Base-by-base conservation (phyloP, 805 yeast species). In the Schizosaccharomyces cryophilus region DNA sequence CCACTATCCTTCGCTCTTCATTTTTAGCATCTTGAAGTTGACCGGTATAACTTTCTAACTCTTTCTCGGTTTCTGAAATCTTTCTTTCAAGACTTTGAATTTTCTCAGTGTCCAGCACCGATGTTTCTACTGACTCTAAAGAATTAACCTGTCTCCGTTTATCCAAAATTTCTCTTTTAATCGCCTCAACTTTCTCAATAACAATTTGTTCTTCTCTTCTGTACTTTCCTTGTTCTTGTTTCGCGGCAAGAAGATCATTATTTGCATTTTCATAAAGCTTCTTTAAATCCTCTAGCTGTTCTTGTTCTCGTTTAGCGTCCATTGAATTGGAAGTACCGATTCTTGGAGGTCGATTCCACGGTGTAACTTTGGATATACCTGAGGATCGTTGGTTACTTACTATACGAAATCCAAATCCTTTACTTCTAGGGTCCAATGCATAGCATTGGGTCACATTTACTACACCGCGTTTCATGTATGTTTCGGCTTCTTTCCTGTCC, bases 401-500 rank as follows among this genome's bases (percentile, higher is more conserved):
- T 56, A 74, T 66, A 2, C 75, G 67, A 54, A 79, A 70, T 26
- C 74, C 74, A 40, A 76, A 78, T 2, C 85, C 81, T 24, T 73
- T 68, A 3, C 71, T 67, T 5, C 67, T 64, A 60, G 75, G 73
- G 60, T 74, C 70, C n/a, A 77, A 67, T 0, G 80, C 72, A 15
- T 74, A 67, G 5, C 77, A 78, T 61, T 70, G 66, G 1, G 63
- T 64, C 5, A 81, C 80, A 62, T 78, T 78, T 0, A 62, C 62
- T 0, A 73, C 72, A 9, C 71, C 68, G 4, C 61, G 55, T 42
- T 72, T 69, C 61, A 81, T 67, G 19, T 75, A 69, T 0, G 64
- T 61, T 64, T 79, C 80, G 0, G 85, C 90, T 15, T 74, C 76
- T 1, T 68, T 65, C 64, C 81, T 74, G 61, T 80, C 73, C 1